These are phyloP conservation scores for Vanderwaltozyma polyspora DNA, from an alignment of 805 yeast genomes.

Conservation along the genomic window DNA sequence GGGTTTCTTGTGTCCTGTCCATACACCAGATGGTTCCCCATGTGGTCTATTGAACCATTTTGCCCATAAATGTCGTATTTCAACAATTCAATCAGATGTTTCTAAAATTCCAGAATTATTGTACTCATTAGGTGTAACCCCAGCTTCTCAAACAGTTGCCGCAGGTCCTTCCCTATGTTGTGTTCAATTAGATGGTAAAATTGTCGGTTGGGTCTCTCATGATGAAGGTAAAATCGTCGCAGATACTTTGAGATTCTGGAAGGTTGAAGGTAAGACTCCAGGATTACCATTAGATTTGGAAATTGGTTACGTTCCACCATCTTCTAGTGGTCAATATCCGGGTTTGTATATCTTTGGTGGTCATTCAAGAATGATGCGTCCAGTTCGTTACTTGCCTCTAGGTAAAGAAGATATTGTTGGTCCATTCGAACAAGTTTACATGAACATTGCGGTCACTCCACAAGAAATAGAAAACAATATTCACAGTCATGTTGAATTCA, in stretches of 20 bases:
- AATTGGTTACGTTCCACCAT: conserved; percentile 94
- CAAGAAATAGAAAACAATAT: conserved; percentile 71
- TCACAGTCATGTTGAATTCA: conserved; percentile 87
- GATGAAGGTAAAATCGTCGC: conserved; percentile 78
- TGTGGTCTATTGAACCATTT: conserved; percentile 96
- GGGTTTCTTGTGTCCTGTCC: conserved; percentile 99
- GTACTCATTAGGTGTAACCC: conserved; percentile 66
- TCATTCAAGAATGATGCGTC: conserved; percentile 89
- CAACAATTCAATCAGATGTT: conserved; percentile 68
- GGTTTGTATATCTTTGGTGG: conserved; percentile 90
- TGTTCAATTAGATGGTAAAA: conserved; percentile 86
- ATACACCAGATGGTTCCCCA: conserved; percentile 99
- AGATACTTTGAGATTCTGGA: conserved; percentile 85
- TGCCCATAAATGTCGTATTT: conserved; percentile 85
- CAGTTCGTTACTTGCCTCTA: conserved; percentile 81
- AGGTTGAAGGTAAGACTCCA: conserved; percentile 60
- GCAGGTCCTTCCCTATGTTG: conserved; percentile 86
- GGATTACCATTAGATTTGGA: conserved; percentile 78
- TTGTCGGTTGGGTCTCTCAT: conserved; percentile 91
- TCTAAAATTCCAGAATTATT: conserved; percentile 57
- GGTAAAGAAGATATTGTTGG: conserved; percentile 81
- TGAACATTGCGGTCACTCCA: conserved; percentile 92
- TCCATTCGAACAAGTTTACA: conserved; percentile 95
- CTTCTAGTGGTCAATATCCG: conserved; percentile 91
- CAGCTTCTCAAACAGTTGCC: conserved; percentile 58